A percentile compares a stretch with the other conserved stretches of the same genome.
These are phyloP conservation scores for Pseudocercospora eumusae DNA, from an alignment of 2,329 filamentous ascomycete species.

Conservation along the genomic window DNA sequence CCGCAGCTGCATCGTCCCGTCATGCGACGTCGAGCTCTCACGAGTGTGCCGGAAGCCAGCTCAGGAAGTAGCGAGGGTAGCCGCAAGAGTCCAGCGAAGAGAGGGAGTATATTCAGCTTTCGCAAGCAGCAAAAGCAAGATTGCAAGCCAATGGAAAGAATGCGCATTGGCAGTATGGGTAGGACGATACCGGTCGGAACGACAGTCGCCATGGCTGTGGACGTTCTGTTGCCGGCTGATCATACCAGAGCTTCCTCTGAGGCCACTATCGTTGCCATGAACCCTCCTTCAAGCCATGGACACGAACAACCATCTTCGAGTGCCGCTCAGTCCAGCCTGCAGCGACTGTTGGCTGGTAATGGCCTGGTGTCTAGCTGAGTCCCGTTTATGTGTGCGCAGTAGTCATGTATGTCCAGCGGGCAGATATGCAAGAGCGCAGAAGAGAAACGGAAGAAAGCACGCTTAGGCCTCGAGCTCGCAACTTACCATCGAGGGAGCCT, in stretches of 20 bases:
- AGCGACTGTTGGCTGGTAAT: slow-evolving; percentile 20
- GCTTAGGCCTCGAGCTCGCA: neutral
- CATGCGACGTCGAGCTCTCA: slow-evolving; percentile 43
- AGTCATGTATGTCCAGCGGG: neutral
- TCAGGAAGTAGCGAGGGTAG: slow-evolving; percentile 45
- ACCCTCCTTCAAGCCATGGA: slow-evolving; percentile 5
- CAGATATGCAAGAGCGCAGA: neutral
- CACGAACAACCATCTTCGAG: slow-evolving; percentile 12
- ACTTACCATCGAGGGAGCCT: neutral
- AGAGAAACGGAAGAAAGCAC: neutral
- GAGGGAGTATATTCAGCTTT: slow-evolving; percentile 32
- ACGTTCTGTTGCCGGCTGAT: slow-evolving; percentile 17
- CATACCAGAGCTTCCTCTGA: slow-evolving; percentile 22
- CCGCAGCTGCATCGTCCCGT: slow-evolving; percentile 29
- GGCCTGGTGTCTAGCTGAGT: slow-evolving; percentile 4
- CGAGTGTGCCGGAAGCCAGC: slow-evolving; percentile 51
- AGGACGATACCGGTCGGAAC: slow-evolving; percentile 33
- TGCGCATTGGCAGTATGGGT: slow-evolving; percentile 37
- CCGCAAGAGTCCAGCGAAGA: slow-evolving; percentile 29
- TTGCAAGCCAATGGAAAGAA: slow-evolving; percentile 21
- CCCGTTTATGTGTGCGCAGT: neutral
- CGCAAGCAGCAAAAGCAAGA: slow-evolving; percentile 26
- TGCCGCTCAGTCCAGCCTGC: slow-evolving; percentile 26
- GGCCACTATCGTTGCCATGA: slow-evolving; percentile 16
- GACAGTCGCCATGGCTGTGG: slow-evolving; percentile 33